Base-by-base conservation (phyloP, 2,329 filamentous ascomycete genomes). In the Elsinoe ampelina region DNA sequence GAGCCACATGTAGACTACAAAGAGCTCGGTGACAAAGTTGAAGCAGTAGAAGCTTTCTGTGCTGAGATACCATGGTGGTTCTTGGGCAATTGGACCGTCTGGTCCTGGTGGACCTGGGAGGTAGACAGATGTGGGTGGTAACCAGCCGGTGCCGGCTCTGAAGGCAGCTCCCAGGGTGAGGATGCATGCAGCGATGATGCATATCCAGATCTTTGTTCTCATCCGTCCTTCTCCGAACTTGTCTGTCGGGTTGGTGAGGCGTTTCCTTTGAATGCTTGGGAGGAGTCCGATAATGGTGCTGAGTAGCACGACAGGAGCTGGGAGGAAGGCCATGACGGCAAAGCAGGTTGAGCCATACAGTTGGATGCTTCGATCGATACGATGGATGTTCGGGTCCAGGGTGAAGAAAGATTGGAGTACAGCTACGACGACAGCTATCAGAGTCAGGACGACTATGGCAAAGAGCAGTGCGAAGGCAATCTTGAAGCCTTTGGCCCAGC, bases 41-140 rank as follows among this genome's bases (percentile, higher is more conserved):
- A 93, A 87, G 66, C 83, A 72, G 73, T 93, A 95, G 74, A 89
- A 95, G 64, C 80, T 82, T 1, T 83, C 80, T 67, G 85, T 87
- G 65, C 74, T 74, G 64, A 89, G 80, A 67, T 84, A 92, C 79
- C 84, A 87, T 4, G 83, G 84, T 1, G 86, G 82, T 43, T 73
- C 57, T 65, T 63, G 2, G 75, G 80, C 45, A n/a, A 36, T 19
- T 10, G 58, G 38, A 5, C 58, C 54, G n/a, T 45, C 41, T 54
- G 30, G 58, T 35, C 36, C 57, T 54, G 20, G 34, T 10, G 48
- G 48, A n/a, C 41, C 45, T 12, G 47, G 35, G 32, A n/a, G 34
- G n/a, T 59, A 26, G 77, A 78, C 20, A 4, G 70, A 66, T 0
- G 71, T 65, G 1, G 73, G 71, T 0, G 74, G 66, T 57, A 75